Conservation (phyloP, 257 asterid species). For the Solanum pennellii region DNA sequence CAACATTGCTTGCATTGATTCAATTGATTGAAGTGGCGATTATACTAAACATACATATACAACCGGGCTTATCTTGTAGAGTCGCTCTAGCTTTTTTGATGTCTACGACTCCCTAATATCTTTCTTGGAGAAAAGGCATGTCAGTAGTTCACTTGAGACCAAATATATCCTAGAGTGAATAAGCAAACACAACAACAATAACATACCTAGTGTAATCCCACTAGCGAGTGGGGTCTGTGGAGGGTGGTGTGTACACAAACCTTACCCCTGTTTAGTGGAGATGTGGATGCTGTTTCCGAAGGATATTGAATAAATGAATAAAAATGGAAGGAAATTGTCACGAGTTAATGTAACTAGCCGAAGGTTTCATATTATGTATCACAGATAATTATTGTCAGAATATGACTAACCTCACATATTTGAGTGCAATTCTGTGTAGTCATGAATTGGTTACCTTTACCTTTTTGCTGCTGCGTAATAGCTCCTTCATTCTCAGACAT, state of each 20-base stretch:
- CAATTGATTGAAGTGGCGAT: background rate
- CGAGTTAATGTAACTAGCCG: background rate
- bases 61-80: background rate
- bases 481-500: background rate
- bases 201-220: background rate
- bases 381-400: background rate
- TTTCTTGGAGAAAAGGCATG: background rate
- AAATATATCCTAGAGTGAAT: background rate
- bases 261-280: background rate
- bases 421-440: background rate
- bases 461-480: background rate
- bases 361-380: background rate
- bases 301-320: background rate
- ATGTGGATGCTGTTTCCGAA: background rate
- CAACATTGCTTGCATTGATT: background rate
- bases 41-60: background rate
- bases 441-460: background rate
- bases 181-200: background rate
- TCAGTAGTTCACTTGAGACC: background rate
- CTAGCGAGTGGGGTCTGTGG: background rate
- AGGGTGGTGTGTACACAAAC: background rate
- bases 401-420: background rate
- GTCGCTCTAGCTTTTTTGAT: background rate
- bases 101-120: background rate
- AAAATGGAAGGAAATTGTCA: background rate